Conservation (phyloP, 2,329 filamentous ascomycete genomes). For the Fonsecaea erecta region DNA sequence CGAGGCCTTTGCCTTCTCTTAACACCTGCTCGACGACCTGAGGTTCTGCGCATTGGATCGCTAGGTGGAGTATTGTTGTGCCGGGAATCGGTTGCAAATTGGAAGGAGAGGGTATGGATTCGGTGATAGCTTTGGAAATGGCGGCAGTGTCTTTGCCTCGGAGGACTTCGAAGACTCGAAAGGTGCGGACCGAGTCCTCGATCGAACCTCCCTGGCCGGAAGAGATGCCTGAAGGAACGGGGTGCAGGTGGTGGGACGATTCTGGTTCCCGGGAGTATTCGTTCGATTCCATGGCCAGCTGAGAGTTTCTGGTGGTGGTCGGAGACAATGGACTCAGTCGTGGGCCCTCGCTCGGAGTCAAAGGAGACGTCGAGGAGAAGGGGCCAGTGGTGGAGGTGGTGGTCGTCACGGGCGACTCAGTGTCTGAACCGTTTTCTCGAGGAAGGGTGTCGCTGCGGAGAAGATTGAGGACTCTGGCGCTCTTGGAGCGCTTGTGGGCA, state of each 20-base stretch:
- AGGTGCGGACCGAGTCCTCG: slow-evolving; percentile 92
- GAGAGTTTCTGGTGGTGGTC: slow-evolving; percentile 39
- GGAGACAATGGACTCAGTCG: slow-evolving; percentile 33
- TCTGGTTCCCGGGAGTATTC: slow-evolving; percentile 42
- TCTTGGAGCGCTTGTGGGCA: slow-evolving; percentile 60
- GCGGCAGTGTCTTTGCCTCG: slow-evolving; percentile 87
- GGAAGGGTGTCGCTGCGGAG: slow-evolving; percentile 59
- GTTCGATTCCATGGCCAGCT: slow-evolving; percentile 38
- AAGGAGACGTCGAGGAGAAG: slow-evolving; percentile 22
- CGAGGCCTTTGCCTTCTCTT: slow-evolving; percentile 71
- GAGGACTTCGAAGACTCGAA: slow-evolving; percentile 90
- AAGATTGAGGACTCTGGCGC: slow-evolving; percentile 58
- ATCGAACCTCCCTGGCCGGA: slow-evolving; percentile 60
- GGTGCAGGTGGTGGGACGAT: slow-evolving; percentile 38
- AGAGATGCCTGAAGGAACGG: slow-evolving; percentile 41
- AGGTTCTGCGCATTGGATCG: slow-evolving; percentile 91
- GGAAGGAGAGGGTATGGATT: slow-evolving; percentile 58
- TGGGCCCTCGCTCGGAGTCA: slow-evolving; percentile 24
- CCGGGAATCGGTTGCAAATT: slow-evolving; percentile 57
- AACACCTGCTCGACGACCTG: slow-evolving; percentile 95
- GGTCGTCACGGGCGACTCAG: slow-evolving; percentile 35
- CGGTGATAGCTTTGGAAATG: slow-evolving; percentile 78
- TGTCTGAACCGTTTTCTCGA: slow-evolving; percentile 45
- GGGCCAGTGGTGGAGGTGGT: slow-evolving; percentile 28
- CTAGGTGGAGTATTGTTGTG: slow-evolving; percentile 88